These are phyloP conservation scores for Polygonum maritimum DNA, from an alignment of 148 eudicot species.

Conservation along the genomic window DNA sequence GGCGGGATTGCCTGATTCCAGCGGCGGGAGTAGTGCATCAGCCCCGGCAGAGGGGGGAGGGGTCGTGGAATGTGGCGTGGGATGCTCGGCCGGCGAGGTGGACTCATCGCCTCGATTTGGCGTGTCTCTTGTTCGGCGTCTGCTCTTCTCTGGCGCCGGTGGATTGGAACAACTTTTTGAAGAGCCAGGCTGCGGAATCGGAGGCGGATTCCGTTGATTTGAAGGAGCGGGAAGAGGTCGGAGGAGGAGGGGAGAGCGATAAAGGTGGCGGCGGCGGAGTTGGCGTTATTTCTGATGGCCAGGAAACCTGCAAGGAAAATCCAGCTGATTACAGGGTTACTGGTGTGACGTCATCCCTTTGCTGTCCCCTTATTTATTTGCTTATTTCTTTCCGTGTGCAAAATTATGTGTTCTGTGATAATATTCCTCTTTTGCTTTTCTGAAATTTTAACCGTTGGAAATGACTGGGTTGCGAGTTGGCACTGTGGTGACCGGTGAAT, in stretches of 20 bases:
- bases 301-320: neutral
- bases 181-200: conserved; percentile 11
- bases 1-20: conserved; percentile 19
- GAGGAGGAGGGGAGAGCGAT: neutral
- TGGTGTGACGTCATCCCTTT: conserved; percentile 16
- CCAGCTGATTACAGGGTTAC: conserved; percentile 32
- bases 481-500: neutral
- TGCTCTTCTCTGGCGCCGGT: conserved; percentile 36
- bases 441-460: neutral
- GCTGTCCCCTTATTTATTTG: too few relatives aligned
- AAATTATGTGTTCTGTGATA: neutral
- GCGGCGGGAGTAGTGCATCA: conserved; percentile 17
- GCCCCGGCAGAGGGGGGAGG: conserved; percentile 45
- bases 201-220: neutral
- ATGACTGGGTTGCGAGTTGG: neutral
- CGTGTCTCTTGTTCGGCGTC: conserved; percentile 54
- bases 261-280: neutral
- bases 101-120: conserved; percentile 46
- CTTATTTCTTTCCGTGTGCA: neutral
- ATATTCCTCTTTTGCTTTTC: neutral
- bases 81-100: conserved; percentile 75
- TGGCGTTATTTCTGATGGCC: neutral
- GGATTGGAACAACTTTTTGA: conserved; percentile 6
- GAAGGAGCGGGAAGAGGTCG: neutral
- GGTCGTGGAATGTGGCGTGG: conserved; percentile 80